Evolutionary conservation across 441 rosid genomes (phyloP).

Genomic region (Metrosideros polymorpha): DNA sequence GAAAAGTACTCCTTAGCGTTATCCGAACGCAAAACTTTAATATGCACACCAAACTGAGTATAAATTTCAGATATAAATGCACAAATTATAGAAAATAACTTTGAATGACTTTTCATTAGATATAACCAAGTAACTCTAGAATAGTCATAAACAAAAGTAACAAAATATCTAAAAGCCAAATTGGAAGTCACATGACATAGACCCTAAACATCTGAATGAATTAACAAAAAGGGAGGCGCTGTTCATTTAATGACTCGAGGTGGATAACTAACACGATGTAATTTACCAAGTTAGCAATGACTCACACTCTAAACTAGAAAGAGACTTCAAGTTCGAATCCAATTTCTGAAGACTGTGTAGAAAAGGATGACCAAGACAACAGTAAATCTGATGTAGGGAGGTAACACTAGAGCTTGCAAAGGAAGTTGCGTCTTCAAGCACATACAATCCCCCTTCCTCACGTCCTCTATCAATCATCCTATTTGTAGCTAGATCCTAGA

Average conservation of each 20-base stretch:
- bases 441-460: not conserved
- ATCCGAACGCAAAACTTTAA: not conserved
- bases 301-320: not conserved
- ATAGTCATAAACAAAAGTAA: not conserved
- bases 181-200: not conserved
- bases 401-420: not conserved
- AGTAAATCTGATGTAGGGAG: not conserved
- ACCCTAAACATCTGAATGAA: not conserved
- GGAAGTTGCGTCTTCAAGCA: not conserved
- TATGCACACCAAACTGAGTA: not conserved
- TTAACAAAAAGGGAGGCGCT: not conserved
- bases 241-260: not conserved
- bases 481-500: not conserved
- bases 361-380: not conserved
- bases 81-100: not conserved
- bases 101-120: not conserved
- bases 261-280: not conserved
- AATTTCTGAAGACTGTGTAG: not conserved
- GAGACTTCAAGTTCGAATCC: not conserved
- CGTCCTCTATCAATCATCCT: not conserved
- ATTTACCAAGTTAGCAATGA: not conserved
- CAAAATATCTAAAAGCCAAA: not conserved
- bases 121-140: not conserved
- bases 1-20: not conserved
- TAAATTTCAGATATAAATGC: not conserved